phyloP scores from a whole-genome alignment of 208 protist genomes.

The Leishmania mexicana region DNA sequence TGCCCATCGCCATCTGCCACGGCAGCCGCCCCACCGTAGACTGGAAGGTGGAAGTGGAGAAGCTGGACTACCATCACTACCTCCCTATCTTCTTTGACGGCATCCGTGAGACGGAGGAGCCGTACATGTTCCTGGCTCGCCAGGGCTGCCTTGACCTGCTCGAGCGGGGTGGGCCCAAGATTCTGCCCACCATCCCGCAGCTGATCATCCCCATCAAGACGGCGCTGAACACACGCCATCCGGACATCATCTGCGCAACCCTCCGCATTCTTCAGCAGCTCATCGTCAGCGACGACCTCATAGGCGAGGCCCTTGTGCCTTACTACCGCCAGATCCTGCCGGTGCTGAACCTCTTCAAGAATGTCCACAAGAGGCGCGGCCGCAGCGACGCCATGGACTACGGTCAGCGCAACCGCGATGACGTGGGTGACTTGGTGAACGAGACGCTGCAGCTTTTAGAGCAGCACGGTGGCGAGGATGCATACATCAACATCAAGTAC shows the following conservation, averaged over 20 bases:
- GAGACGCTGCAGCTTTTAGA: slow-evolving; percentile 97
- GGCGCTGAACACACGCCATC: slow-evolving; percentile 98
- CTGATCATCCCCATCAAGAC: slow-evolving; percentile 99
- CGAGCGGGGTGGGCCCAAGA: slow-evolving; percentile 95
- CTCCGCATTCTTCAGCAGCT: slow-evolving; percentile 98
- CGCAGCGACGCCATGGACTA: slow-evolving; percentile 97
- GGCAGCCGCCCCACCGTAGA: slow-evolving; percentile 79
- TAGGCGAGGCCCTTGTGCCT: slow-evolving; percentile 98
- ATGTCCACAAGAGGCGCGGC: slow-evolving; percentile 88
- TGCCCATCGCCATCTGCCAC: slow-evolving; percentile 97
- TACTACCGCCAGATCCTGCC: slow-evolving; percentile 99
- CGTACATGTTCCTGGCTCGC: slow-evolving; percentile 97
- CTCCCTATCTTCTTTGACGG: slow-evolving; percentile 99
- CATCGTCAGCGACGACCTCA: slow-evolving; percentile 94
- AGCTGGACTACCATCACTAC: slow-evolving; percentile 99
- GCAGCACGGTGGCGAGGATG: slow-evolving; percentile 92
- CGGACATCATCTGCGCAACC: slow-evolving; percentile 96
- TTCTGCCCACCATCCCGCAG: slow-evolving; percentile 98
- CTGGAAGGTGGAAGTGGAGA: slow-evolving; percentile 98
- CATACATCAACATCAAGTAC: slow-evolving; percentile 97
- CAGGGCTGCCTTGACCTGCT: slow-evolving; percentile 96
- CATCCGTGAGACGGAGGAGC: slow-evolving; percentile 97
- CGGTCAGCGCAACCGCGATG: slow-evolving; percentile 95
- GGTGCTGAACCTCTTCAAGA: slow-evolving; percentile 99
- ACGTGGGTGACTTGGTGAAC: slow-evolving; percentile 98